Conservation (phyloP, 805 yeast species). For the Sugiyamaella lignohabitans region DNA sequence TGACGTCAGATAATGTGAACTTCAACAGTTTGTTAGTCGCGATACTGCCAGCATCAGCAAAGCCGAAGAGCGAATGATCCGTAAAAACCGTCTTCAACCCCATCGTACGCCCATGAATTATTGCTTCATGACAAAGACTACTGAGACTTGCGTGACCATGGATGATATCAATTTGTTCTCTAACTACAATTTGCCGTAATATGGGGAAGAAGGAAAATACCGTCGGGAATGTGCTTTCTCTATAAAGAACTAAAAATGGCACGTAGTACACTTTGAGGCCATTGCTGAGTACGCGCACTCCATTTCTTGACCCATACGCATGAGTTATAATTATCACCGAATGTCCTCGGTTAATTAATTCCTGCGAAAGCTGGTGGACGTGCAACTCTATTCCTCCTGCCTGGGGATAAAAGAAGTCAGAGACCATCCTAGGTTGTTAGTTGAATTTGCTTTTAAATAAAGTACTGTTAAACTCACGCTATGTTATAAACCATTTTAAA, state of each 20-base stretch:
- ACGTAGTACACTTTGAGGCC: slow-evolving; percentile 91
- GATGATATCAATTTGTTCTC: slow-evolving; percentile 82
- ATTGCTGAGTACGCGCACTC: slow-evolving; percentile 75
- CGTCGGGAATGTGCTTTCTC: slow-evolving; percentile 83
- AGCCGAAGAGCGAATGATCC: slow-evolving; percentile 93
- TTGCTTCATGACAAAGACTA: slow-evolving; percentile 80
- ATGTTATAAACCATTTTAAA: slow-evolving; percentile 27
- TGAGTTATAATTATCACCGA: slow-evolving; percentile 85
- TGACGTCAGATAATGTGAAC: slow-evolving; percentile 78
- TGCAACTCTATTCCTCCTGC: slow-evolving; percentile 98
- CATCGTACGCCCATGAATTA: slow-evolving; percentile 89
- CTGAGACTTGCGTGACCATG: slow-evolving; percentile 95
- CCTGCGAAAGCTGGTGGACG: slow-evolving; percentile 78
- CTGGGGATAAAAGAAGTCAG: slow-evolving; percentile 97
- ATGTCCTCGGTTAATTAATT: slow-evolving; percentile 73
- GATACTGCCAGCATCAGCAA: slow-evolving; percentile 76
- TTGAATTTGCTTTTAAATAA: too few species aligned
- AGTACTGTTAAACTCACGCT: slow-evolving; percentile 27
- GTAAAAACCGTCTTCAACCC: slow-evolving; percentile 88
- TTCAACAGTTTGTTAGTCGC: slow-evolving; percentile 80
- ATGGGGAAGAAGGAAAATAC: slow-evolving; percentile 85
- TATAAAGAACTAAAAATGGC: slow-evolving; percentile 71
- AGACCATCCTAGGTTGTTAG: slow-evolving; percentile 51
- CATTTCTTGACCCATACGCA: slow-evolving; percentile 74
- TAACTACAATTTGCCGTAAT: slow-evolving; percentile 70